These are phyloP conservation scores for Aschersonia sp. DNA, from an alignment of 2,329 filamentous ascomycete genomes.

Conservation along the genomic window DNA sequence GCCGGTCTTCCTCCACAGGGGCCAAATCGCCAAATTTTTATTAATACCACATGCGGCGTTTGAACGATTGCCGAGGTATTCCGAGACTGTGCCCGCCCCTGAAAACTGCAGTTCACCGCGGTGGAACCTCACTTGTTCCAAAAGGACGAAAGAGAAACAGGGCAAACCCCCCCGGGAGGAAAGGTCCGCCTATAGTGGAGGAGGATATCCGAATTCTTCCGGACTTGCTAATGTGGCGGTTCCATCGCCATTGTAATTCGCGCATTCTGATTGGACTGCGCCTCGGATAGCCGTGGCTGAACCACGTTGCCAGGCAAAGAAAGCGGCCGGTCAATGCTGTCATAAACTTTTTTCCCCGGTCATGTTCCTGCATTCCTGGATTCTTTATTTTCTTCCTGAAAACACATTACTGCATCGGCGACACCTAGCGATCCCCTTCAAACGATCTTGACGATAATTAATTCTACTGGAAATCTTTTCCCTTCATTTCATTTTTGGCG, in stretches of 20 bases:
- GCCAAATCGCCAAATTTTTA: neutral
- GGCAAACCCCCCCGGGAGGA: neutral
- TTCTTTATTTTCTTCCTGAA: slow-evolving; percentile 10
- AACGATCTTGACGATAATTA: slow-evolving; percentile 1
- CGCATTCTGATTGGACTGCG: slow-evolving; percentile 20
- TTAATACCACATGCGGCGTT: too few relatives aligned
- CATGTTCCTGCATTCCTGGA: slow-evolving; percentile 6
- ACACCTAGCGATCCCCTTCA: slow-evolving; percentile 1
- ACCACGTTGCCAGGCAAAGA: neutral
- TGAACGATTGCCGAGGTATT: neutral
- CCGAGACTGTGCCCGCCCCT: neutral
- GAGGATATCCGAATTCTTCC: slow-evolving; percentile 19
- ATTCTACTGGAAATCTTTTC: neutral
- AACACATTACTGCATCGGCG: slow-evolving; percentile 5
- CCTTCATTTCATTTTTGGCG: neutral
- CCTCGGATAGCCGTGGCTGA: slow-evolving; percentile 19
- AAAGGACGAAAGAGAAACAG: neutral
- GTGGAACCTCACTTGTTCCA: neutral
- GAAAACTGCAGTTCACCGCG: neutral
- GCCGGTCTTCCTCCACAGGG: neutral
- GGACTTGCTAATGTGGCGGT: slow-evolving; percentile 9
- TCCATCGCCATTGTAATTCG: slow-evolving; percentile 17
- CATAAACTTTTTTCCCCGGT: slow-evolving; percentile 19
- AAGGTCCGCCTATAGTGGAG: neutral
- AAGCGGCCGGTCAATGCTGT: slow-evolving; percentile 19